Conservation (phyloP, 1,284 basidiomycete species). For the Ustilago crameri region DNA sequence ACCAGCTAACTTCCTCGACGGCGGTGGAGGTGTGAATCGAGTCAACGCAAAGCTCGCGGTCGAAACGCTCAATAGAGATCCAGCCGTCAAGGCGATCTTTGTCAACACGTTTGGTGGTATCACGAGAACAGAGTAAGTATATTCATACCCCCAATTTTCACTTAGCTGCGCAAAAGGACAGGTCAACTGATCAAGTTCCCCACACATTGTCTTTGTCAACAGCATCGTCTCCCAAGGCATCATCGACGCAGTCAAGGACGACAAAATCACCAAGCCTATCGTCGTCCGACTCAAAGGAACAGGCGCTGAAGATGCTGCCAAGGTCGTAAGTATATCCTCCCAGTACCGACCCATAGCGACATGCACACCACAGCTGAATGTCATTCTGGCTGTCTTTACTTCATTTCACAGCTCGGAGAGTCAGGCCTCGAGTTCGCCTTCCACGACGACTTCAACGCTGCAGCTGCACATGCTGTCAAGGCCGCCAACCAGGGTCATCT, state of each 20-base stretch:
- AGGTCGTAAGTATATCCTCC: slow-evolving; percentile 11
- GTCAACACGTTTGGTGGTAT: slow-evolving; percentile 59
- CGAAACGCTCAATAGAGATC: slow-evolving; percentile 53
- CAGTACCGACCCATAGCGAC: not conserved
- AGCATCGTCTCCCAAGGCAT: slow-evolving; percentile 55
- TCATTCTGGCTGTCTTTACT: not conserved
- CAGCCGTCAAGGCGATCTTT: slow-evolving; percentile 55
- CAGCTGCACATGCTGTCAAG: slow-evolving; percentile 51
- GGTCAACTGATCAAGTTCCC: not conserved
- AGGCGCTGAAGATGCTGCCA: slow-evolving; percentile 48
- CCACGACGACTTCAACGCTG: slow-evolving; percentile 54
- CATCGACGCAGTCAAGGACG: slow-evolving; percentile 50
- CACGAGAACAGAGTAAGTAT: slow-evolving; percentile 36
- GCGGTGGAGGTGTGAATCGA: slow-evolving; percentile 54
- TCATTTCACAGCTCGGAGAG: not conserved
- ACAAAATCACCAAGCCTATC: slow-evolving; percentile 54
- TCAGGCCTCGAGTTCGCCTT: slow-evolving; percentile 46
- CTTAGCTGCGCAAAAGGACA: not conserved
- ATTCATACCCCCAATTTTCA: not conserved
- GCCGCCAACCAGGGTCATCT: slow-evolving; percentile 46
- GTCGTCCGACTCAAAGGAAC: slow-evolving; percentile 55
- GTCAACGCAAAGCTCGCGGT: slow-evolving; percentile 53
- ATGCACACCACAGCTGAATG: slow-evolving; percentile 4
- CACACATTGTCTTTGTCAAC: not conserved
- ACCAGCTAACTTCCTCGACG: slow-evolving; percentile 60